A percentile compares a stretch with the other conserved stretches of the same genome.
Conservation (phyloP, 495 filamentous ascomycete genomes). For the Aspergillus sclerotioniger region DNA sequence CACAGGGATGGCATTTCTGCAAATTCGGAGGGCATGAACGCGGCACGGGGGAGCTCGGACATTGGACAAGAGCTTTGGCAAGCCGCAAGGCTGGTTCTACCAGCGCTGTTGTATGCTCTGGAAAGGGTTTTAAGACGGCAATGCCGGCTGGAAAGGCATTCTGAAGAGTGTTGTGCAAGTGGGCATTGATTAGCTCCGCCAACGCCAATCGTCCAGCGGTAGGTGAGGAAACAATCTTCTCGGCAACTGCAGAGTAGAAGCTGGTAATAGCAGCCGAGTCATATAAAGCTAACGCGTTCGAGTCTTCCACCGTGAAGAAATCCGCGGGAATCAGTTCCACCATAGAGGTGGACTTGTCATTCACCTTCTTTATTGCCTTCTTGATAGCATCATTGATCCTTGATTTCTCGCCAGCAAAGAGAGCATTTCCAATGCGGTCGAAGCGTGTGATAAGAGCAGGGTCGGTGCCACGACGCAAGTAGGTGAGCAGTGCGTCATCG, state of each 20-base stretch:
- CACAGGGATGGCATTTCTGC: constrained; percentile 71
- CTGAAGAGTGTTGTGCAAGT: constrained; percentile 85
- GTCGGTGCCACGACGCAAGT: constrained; percentile 71
- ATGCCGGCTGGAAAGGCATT: constrained; percentile 74
- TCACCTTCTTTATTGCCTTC: constrained; percentile 57
- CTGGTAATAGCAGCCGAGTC: constrained; percentile 55
- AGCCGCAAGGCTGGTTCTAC: constrained; percentile 67
- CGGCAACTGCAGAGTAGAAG: constrained; percentile 63
- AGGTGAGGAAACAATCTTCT: constrained; percentile 54
- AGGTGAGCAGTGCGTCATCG: constrained; percentile 68
- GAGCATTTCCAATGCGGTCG: constrained; percentile 64
- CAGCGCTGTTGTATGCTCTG: constrained; percentile 68
- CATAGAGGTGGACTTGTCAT: constrained; percentile 54
- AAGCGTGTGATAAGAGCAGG: constrained; percentile 67
- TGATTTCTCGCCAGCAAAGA: constrained; percentile 71
- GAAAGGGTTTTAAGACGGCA: constrained; percentile 72
- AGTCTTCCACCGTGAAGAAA: constrained; percentile 63
- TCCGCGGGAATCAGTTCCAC: constrained; percentile 54
- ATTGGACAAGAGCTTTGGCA: constrained; percentile 69
- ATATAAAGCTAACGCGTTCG: constrained; percentile 76
- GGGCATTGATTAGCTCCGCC: constrained; percentile 74
- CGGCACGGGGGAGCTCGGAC: constrained; percentile 67
- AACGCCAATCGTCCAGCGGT: constrained; percentile 60
- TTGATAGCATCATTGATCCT: constrained; percentile 67
- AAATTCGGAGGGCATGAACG: constrained; percentile 83